These are phyloP conservation scores for Oemleria cerasiformis DNA, from an alignment of 306 rosid species.

Conservation along the genomic window DNA sequence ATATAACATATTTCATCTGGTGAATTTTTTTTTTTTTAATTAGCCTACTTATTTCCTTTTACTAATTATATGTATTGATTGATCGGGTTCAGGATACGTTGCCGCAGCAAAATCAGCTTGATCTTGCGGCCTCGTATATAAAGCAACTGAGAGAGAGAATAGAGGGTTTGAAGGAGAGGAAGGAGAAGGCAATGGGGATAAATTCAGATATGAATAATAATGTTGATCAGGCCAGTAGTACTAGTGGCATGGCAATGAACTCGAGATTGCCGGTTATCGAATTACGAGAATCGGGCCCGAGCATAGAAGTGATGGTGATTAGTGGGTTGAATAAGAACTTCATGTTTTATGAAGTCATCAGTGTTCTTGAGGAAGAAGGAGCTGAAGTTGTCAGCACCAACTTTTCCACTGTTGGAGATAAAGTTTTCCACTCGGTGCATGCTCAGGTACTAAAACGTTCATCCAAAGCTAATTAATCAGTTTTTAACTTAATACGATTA, in stretches of 20 bases:
- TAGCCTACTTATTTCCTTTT: no score
- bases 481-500: no score
- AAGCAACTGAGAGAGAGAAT: constrained; percentile 43
- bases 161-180: constrained; percentile 44
- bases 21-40: no score
- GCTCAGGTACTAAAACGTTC: constrained; percentile 47
- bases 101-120: constrained; percentile 57
- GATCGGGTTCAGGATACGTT: constrained; percentile 26
- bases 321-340: constrained; percentile 47
- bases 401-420: constrained; percentile 38
- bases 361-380: constrained; percentile 65
- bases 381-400: constrained; percentile 60
- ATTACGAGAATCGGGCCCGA: constrained; percentile 44
- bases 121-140: constrained; percentile 47
- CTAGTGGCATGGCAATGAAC: not conserved
- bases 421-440: constrained; percentile 49
- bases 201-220: not conserved
- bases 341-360: constrained; percentile 50
- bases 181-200: constrained; percentile 33
- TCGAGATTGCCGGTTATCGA: constrained; percentile 43
- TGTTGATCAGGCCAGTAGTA: no score
- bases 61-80: no score
- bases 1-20: no score
- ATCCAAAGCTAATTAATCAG: not conserved
- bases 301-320: constrained; percentile 52